Percentiles rank a stretch among this genome's conserved stretches.
These are phyloP conservation scores for Penicillium sp. DNA, from an alignment of 2,329 filamentous ascomycete genomes.

Conservation along the genomic window DNA sequence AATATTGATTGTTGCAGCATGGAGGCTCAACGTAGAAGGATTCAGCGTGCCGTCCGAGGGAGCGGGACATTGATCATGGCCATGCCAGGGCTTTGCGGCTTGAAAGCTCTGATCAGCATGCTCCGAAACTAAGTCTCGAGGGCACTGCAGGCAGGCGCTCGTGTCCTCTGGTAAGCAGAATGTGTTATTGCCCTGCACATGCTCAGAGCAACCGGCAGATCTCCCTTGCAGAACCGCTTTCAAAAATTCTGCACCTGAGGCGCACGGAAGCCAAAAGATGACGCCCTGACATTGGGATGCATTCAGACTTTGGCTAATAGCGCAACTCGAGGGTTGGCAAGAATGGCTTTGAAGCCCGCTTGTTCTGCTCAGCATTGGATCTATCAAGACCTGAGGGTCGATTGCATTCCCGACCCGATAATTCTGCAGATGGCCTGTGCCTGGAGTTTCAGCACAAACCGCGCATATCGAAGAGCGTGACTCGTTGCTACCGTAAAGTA, in stretches of 20 bases:
- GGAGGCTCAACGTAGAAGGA: not conserved
- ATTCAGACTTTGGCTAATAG: not conserved
- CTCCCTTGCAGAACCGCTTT: not conserved
- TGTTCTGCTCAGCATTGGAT: not conserved
- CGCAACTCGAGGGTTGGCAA: not conserved
- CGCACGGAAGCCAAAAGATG: not conserved
- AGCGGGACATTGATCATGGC: not conserved
- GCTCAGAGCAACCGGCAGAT: not conserved
- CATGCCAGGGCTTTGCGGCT: not conserved
- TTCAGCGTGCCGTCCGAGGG: not conserved
- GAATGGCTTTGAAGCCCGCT: not conserved
- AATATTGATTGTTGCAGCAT: not conserved
- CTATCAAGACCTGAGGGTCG: not conserved
- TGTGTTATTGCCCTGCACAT: not conserved
- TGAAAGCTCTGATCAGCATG: not conserved
- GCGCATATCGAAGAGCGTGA: not conserved
- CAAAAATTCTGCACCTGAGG: not conserved
- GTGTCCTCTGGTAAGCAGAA: not conserved
- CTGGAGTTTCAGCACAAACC: not conserved
- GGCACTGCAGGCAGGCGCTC: not conserved
- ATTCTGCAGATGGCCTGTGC: not conserved
- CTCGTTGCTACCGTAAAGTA: not conserved
- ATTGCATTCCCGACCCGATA: not conserved
- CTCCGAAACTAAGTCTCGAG: not conserved
- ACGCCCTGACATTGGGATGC: not conserved